Conservation (phyloP, 495 filamentous ascomycete species). For the Aspergillus funiculosus region DNA sequence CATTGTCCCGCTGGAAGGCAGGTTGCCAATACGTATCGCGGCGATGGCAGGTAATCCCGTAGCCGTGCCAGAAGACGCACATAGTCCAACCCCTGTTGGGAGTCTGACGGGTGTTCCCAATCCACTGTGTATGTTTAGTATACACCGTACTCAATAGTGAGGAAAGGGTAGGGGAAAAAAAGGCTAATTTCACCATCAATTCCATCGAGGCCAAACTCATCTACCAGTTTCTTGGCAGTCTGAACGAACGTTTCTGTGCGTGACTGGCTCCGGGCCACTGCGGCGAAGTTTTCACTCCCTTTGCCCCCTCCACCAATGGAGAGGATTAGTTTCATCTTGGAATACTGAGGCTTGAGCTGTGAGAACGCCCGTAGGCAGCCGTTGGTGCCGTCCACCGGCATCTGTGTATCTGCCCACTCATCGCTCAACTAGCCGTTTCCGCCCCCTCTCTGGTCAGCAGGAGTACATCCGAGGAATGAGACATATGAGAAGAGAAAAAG, state of each 20-base stretch:
- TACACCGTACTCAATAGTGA: not conserved
- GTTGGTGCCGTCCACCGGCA: constrained; percentile 68
- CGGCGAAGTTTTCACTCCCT: constrained; percentile 71
- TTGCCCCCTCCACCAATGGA: constrained; percentile 81
- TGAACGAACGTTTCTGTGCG: constrained; percentile 65
- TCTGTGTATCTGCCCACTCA: constrained; percentile 77
- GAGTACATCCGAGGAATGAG: constrained; percentile 2
- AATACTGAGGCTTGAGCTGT: constrained; percentile 66
- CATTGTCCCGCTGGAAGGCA: constrained; percentile 74
- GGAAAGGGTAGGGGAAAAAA: not conserved
- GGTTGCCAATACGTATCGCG: constrained; percentile 69
- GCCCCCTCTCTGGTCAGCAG: constrained; percentile 19
- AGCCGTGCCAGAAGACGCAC: constrained; percentile 62
- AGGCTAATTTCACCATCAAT: constrained; percentile 62
- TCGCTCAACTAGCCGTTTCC: constrained; percentile 63
- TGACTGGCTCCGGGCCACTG: constrained; percentile 58
- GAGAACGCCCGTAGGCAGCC: constrained; percentile 74
- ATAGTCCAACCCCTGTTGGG: constrained; percentile 66
- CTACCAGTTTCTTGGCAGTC: constrained; percentile 64
- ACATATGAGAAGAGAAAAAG: constrained; percentile 2
- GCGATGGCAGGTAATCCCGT: constrained; percentile 65
- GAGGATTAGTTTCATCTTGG: constrained; percentile 71
- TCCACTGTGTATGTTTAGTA: constrained; percentile 54
- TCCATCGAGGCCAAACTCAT: constrained; percentile 73
- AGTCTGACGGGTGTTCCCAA: constrained; percentile 78